These are phyloP conservation scores for Sugiyamaella valdiviana DNA, from an alignment of 805 yeast genomes.

Conservation along the genomic window DNA sequence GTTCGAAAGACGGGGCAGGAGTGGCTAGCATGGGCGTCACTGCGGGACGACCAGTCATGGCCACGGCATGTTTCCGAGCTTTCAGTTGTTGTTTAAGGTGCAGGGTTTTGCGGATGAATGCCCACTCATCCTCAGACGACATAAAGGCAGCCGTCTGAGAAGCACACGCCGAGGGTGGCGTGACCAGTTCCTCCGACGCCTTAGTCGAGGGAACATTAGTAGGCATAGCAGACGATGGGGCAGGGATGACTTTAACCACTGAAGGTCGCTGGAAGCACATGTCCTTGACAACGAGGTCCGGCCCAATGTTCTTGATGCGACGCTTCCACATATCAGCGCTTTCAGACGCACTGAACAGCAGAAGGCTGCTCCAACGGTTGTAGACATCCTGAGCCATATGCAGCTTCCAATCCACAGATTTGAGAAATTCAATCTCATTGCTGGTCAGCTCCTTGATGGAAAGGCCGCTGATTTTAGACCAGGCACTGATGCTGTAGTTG, in stretches of 20 bases:
- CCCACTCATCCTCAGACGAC: constrained; percentile 9
- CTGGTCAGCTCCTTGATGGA: constrained; percentile 42
- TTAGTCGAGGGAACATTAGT: neutral
- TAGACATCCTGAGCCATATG: constrained; percentile 46
- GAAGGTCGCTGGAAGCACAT: neutral
- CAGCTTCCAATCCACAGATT: constrained; percentile 50
- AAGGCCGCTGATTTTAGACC: constrained; percentile 72
- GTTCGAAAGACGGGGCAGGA: constrained; percentile 2
- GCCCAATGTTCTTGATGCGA: constrained; percentile 5
- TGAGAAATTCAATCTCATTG: constrained; percentile 50
- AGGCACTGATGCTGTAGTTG: constrained; percentile 59
- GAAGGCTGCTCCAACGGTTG: constrained; percentile 36
- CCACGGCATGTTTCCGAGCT: neutral
- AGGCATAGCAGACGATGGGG: neutral
- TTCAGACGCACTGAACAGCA: constrained; percentile 15
- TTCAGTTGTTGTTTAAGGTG: constrained; percentile 1
- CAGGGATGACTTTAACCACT: constrained; percentile 3
- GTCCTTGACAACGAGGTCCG: constrained; percentile 2
- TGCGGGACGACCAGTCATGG: neutral
- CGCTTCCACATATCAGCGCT: constrained; percentile 11
- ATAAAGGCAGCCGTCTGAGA: too few relatives aligned
- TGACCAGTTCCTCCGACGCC: neutral
- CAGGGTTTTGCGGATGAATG: constrained; percentile 7
- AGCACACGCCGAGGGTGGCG: constrained; percentile 2
- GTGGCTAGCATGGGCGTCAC: constrained; percentile 3